Conservation (phyloP, 306 rosid genomes). For the Casuarina equisetifolia region DNA sequence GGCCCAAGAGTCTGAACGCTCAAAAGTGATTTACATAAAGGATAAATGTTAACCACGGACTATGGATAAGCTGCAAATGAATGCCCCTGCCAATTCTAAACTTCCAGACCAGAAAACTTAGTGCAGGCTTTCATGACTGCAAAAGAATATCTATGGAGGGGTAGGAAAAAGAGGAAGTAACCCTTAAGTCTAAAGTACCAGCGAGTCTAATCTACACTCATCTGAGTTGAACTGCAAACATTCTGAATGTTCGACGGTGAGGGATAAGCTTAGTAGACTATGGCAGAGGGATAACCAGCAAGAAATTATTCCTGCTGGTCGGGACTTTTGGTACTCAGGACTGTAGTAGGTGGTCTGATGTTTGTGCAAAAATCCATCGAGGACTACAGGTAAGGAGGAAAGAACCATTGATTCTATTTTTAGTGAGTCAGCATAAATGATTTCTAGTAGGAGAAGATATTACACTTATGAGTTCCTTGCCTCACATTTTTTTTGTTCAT, state of each 20-base stretch:
- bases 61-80: no score
- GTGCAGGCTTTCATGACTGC: conserved; percentile 5
- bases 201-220: neutral
- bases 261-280: neutral
- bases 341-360: neutral
- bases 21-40: neutral
- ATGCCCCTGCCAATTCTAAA: neutral
- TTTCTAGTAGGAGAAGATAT: neutral
- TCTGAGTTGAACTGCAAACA: neutral
- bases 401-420: neutral
- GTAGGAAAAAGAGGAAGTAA: neutral
- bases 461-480: no score
- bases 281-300: neutral
- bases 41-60: neutral
- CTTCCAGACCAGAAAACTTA: neutral
- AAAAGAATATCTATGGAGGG: neutral
- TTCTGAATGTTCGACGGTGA: neutral
- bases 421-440: no score
- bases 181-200: neutral
- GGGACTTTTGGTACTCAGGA: neutral
- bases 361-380: neutral
- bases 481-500: neutral
- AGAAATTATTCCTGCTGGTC: neutral
- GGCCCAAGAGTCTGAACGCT: neutral
- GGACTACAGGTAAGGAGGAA: neutral